These are phyloP conservation scores for Aspergillus calidoustus DNA, from an alignment of 2,329 filamentous ascomycete genomes.

Conservation along the genomic window DNA sequence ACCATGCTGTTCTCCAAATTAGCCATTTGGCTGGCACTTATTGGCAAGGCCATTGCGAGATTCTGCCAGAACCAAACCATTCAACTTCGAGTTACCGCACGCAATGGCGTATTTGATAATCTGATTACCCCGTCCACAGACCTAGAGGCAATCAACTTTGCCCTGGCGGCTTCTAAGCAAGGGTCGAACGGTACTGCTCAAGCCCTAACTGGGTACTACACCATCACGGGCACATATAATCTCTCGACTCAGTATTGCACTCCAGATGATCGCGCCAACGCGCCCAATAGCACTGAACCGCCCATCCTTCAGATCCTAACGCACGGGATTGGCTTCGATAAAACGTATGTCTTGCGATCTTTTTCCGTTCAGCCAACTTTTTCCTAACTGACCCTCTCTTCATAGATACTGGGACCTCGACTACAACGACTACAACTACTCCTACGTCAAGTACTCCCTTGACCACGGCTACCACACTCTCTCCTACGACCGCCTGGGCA, in stretches of 20 bases:
- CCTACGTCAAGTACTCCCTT: slow-evolving; percentile 43
- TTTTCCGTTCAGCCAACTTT: background rate
- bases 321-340: slow-evolving; percentile 44
- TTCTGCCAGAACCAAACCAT: too few species aligned
- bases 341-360: slow-evolving; percentile 20
- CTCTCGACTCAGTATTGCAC: slow-evolving; percentile 1
- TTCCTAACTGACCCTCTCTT: background rate
- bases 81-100: too few species aligned
- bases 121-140: too few species aligned
- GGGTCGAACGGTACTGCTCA: slow-evolving; percentile 20
- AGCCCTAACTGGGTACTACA: slow-evolving; percentile 24
- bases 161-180: slow-evolving; percentile 17
- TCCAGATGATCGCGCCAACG: background rate
- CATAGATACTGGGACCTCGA: slow-evolving; percentile 42
- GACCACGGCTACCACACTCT: slow-evolving; percentile 46
- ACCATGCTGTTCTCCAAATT: too few species aligned
- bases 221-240: slow-evolving; percentile 21
- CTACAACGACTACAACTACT: slow-evolving; percentile 37
- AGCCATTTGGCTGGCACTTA: too few species aligned
- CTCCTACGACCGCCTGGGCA: slow-evolving; percentile 47
- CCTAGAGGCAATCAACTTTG: slow-evolving; percentile 7
- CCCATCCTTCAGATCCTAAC: slow-evolving; percentile 43
- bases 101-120: too few species aligned
- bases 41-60: too few species aligned
- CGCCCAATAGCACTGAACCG: background rate